Evolutionary conservation across 176 grass and related monocot species (phyloP), one percentile per base, ranked within the genome.

Genomic region (Aegilops longissima): DNA sequence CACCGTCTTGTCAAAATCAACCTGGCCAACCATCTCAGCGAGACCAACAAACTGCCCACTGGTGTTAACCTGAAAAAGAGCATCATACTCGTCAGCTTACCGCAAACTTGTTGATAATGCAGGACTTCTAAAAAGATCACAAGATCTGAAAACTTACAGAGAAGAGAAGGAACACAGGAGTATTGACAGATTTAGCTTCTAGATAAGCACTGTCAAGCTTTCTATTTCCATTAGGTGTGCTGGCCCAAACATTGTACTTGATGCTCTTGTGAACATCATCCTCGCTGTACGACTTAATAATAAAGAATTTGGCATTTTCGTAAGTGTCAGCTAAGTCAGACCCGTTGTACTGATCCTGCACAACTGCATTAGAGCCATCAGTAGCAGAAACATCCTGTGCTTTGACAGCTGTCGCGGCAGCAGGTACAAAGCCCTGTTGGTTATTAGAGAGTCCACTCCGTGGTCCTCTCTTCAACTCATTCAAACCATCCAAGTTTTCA

Each of bases 261-360:
- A 97, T 92, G 78, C 95, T 94, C 81, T 97, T 97, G 87, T 97
- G 95, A 73, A 97, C 83, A 84, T 97, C 93, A 81, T 97, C 95
- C 86, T 97, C 95, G 47, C 95, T 95, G 83, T 97, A 97, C 67
- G 95, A 97, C 78, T 97, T 97, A 72, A 97, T 97, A 77, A 97
- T 75, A 20, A 97, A 97, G 86, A 93, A 95, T 81, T 93, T 97
- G 38, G 95, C 95, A 49, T 95, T 89, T 16, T 80, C 81, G 13
- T 91, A 93, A 12, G 86, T 91, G 56, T 91, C 92, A 10, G 31
- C 70, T 65, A 97, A 97, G 36, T 97, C 92, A 81, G 89, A 65
- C 11, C 21, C 66, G 36, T 97, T 97, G 86, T 97, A 95, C 56
- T 91, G 85, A 84, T 97, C 91, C 71, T 87, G 87, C 54, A 89